A percentile compares a stretch with the other conserved stretches of the same genome.
Evolutionary conservation across 495 filamentous ascomycete species (phyloP).

Genomic region (Trichoderma gamsii): DNA sequence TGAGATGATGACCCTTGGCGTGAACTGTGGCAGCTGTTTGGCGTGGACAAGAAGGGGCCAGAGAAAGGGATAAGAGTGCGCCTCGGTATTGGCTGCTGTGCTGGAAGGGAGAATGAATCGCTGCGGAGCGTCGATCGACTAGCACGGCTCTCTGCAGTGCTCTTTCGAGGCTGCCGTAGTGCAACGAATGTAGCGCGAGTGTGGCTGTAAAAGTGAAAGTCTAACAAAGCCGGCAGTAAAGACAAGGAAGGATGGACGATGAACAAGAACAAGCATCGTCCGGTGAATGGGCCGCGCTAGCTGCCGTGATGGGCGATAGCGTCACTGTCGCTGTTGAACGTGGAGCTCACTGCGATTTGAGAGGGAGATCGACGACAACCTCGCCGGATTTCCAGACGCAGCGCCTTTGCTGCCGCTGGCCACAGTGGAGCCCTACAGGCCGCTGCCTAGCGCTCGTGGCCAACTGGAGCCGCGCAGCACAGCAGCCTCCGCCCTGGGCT

Average conservation of each 20-base stretch:
- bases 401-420: background rate
- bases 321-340: background rate
- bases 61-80: background rate
- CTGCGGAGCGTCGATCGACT: background rate
- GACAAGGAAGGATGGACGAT: background rate
- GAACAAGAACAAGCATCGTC: background rate
- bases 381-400: background rate
- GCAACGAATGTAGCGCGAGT: background rate
- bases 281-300: background rate
- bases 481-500: background rate
- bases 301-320: background rate
- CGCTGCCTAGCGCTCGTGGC: background rate
- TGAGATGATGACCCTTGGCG: background rate
- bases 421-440: background rate
- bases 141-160: background rate
- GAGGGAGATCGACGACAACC: background rate
- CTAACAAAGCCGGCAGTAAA: background rate
- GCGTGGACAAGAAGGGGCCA: background rate
- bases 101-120: conserved; percentile 11
- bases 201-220: background rate
- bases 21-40: background rate
- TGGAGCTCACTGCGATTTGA: background rate
- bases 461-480: background rate
- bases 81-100: background rate
- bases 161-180: background rate